phyloP scores from a whole-genome alignment of 331 rosid species.

The Rhamnella rubrinervis region DNA sequence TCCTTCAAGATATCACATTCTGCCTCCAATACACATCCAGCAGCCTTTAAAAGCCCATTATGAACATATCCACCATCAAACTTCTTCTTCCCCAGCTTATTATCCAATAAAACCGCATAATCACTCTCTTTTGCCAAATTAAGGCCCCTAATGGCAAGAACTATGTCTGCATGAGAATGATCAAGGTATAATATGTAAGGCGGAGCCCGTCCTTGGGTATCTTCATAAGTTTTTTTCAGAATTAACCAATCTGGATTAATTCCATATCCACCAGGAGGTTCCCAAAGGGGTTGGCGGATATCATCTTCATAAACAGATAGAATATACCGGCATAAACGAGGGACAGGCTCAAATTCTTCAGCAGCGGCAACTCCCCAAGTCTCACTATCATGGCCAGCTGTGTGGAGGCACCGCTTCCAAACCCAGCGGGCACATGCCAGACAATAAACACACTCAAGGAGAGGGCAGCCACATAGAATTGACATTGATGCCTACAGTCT shows the following conservation, averaged over 20 bases:
- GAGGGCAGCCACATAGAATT: constrained; percentile 67
- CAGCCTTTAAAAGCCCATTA: constrained; percentile 85
- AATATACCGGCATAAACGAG: constrained; percentile 87
- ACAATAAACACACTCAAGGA: constrained; percentile 89
- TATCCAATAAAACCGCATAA: constrained; percentile 77
- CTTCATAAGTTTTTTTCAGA: constrained; percentile 52
- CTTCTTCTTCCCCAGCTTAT: constrained; percentile 73
- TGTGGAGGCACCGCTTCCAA: constrained; percentile 88
- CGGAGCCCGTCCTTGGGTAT: constrained; percentile 67
- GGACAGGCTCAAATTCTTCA: constrained; percentile 85
- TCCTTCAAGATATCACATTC: constrained; percentile 62
- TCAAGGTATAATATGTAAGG: constrained; percentile 77
- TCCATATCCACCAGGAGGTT: constrained; percentile 82
- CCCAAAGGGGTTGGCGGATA: constrained; percentile 70
- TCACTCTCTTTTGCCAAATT: constrained; percentile 89
- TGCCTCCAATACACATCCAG: constrained; percentile 66
- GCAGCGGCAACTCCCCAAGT: constrained; percentile 73
- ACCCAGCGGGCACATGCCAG: constrained; percentile 92
- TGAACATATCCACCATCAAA: constrained; percentile 94
- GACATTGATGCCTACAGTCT: constrained; percentile 59
- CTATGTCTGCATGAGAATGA: constrained; percentile 70
- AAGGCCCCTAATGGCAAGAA: constrained; percentile 83
- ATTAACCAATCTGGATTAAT: constrained; percentile 64
- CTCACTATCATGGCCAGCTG: constrained; percentile 97
- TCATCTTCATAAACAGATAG: constrained; percentile 87